A percentile compares a stretch with the other conserved stretches of the same genome.
phyloP scores from a whole-genome alignment of 805 yeast species.

The Hanseniaspora nectarophila region DNA sequence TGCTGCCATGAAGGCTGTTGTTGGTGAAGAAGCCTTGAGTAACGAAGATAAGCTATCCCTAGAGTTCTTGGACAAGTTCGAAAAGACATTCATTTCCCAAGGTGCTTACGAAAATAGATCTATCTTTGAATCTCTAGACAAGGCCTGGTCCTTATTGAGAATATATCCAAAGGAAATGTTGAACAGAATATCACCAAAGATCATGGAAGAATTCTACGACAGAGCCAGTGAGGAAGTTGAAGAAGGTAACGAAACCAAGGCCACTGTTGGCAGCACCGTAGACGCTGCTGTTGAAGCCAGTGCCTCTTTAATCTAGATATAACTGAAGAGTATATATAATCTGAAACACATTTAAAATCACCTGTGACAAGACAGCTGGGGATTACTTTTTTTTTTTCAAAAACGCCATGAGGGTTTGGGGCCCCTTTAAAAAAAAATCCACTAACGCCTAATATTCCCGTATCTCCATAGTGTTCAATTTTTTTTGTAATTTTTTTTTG shows the following conservation, averaged over 20 bases:
- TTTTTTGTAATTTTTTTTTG: too few species aligned
- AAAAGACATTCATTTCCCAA: slow-evolving; percentile 86
- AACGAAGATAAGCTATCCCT: slow-evolving; percentile 94
- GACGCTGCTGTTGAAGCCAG: slow-evolving; percentile 23
- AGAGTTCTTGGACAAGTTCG: slow-evolving; percentile 96
- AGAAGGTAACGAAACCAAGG: slow-evolving; percentile 22
- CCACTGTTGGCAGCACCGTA: slow-evolving; percentile 30
- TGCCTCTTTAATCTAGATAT: slow-evolving; percentile 22
- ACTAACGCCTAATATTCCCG: too few species aligned
- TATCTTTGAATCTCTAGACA: slow-evolving; percentile 87
- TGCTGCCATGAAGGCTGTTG: slow-evolving; percentile 99
- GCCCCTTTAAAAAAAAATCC: neutral
- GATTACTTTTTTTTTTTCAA: too few species aligned
- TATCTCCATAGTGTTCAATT: neutral
- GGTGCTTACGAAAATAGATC: slow-evolving; percentile 96
- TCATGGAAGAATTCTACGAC: slow-evolving; percentile 88
- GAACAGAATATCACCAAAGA: slow-evolving; percentile 97
- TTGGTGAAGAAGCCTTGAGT: slow-evolving; percentile 98
- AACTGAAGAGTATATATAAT: neutral
- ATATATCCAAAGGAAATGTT: slow-evolving; percentile 98
- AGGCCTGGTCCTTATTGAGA: slow-evolving; percentile 96
- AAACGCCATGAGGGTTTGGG: too few species aligned
- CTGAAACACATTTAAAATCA: too few species aligned
- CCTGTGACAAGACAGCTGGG: too few species aligned
- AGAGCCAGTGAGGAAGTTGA: slow-evolving; percentile 62